Base-by-base conservation (phyloP, 352 stramenopile species). In the Elongisporangium anandrum region DNA sequence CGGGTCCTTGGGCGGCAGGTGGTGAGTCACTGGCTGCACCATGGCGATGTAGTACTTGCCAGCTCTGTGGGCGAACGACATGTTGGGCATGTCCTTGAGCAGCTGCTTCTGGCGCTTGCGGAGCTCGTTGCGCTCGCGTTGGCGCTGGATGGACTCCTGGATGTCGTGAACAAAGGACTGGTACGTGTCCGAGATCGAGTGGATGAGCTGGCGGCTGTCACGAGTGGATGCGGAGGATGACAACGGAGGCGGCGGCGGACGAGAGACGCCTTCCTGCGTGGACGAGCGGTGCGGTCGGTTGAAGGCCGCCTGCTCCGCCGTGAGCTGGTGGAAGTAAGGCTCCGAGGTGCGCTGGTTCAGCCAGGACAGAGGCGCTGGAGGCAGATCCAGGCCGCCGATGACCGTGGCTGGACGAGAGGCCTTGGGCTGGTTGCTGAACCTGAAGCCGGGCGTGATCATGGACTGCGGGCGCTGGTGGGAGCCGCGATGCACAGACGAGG, bases 41-140 rank as follows among this genome's bases (percentile, higher is more conserved):
- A 63, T 78, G 5, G 74, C 82, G 16, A 89, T 61, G 66, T 87
- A 92, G 52, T 87, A 85, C 57, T 81, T 73, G 50, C 79, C 79
- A 50, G 73, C 49, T 1, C 65, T 66, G 50, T 76, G 70, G 16
- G 79, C 74, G 54, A 92, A 88, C 47, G 76, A 86, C 79, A 92
- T 92, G 63, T 92, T 92, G 3, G 82, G 82, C 57, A 92, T 53
- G 54, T 92, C 69, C 49, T 82, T 87, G 60, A 87, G 79, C 10
- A 90, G 56, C 39, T 73, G 59, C 48, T 80, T 78, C 21, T 79
- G 68, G 2, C 73, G 70, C 24, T 72, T 75, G 52, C 78, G 70
- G 21, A 87, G 29, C 38, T 86, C 71, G 48, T 76, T 73, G n/a
- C 70, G 70, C 15, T 81, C 76, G 4, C 75, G 73, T 59, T 83